Base-by-base conservation (phyloP, 495 filamentous ascomycete genomes). In the Rhizodiscina lignyota region DNA sequence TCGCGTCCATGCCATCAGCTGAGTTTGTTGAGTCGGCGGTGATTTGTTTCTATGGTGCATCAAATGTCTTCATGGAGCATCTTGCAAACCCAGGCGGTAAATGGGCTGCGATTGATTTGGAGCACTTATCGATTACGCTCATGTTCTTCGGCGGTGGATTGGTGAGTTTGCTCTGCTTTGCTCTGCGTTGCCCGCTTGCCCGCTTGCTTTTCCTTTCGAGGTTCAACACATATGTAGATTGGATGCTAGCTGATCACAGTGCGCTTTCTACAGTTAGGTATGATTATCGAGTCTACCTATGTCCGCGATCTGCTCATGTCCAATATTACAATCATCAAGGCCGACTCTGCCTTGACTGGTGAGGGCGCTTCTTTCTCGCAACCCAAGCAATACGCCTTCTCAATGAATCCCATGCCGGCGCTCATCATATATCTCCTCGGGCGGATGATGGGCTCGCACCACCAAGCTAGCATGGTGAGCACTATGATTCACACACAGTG, bases 91-190 rank as follows among this genome's bases (percentile, higher is more conserved):
- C 68, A 63, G 83, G 79, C 19, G 53, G 61, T 5, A 63, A 57
- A 26, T 97, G 83, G 76, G 72, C 64, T 38, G 51, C 83, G 12
- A 67, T 74, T 22, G 89, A 96, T 53, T 59, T 97, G 4, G 85
- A 97, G 60, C 89, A 97, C 51, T 62, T 91, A 32, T 89, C 83
- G 4, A 94, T 97, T 46, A 81, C 86, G 1, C 62, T 94, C 27
- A 72, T 97, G 61, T 96, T 97, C 61, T 79, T 94, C 39, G 89
- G 89, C 35, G 86, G 85, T 44, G 89, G 89, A n/a, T 52, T 91
- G 52, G 77, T 83, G 62, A 63, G 76, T 62, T 31, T 26, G 8
- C 24, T 13, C 6, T 27, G 24, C 24, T 27, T 27, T 27, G 24
- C 24, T 13, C 6, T 27, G 13, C 24, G 13, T 8, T 34, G 5